Conservation (phyloP, 2,329 filamentous ascomycete species). For the Beauveria sp. region DNA sequence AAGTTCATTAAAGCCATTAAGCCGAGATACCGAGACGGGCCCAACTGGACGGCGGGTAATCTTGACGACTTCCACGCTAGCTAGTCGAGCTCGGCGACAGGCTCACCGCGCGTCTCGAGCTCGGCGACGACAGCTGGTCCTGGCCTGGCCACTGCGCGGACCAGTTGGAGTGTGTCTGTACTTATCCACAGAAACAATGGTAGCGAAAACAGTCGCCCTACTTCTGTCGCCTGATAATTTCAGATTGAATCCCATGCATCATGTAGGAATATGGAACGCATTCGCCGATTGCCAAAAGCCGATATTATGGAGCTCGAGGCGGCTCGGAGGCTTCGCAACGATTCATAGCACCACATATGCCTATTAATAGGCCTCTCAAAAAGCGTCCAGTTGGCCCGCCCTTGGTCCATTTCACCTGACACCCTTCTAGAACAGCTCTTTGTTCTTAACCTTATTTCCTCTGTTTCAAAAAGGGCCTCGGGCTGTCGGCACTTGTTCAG, state of each 20-base stretch:
- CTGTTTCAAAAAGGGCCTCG: too few relatives aligned
- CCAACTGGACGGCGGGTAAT: fast-evolving
- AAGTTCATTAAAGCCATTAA: background rate
- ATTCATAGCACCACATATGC: background rate
- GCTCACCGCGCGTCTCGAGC: background rate
- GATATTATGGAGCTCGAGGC: background rate
- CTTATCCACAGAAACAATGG: background rate
- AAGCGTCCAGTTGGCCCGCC: background rate
- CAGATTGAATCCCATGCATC: background rate
- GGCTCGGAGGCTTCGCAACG: background rate
- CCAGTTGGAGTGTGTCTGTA: background rate
- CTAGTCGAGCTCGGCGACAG: background rate
- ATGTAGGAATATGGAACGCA: background rate
- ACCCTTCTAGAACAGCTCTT: background rate
- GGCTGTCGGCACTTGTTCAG: background rate
- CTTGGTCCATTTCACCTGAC: background rate
- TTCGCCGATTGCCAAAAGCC: background rate
- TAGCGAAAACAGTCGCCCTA: background rate
- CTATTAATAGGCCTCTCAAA: background rate
- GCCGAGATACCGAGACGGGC: background rate
- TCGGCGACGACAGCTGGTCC: background rate
- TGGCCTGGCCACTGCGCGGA: background rate
- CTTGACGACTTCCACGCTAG: background rate
- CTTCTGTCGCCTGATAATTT: background rate
- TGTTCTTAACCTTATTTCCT: background rate